A percentile compares a stretch with the other conserved stretches of the same genome.
phyloP scores from a whole-genome alignment of 768 basidiomycete species.

The Suillus occidentalis region DNA sequence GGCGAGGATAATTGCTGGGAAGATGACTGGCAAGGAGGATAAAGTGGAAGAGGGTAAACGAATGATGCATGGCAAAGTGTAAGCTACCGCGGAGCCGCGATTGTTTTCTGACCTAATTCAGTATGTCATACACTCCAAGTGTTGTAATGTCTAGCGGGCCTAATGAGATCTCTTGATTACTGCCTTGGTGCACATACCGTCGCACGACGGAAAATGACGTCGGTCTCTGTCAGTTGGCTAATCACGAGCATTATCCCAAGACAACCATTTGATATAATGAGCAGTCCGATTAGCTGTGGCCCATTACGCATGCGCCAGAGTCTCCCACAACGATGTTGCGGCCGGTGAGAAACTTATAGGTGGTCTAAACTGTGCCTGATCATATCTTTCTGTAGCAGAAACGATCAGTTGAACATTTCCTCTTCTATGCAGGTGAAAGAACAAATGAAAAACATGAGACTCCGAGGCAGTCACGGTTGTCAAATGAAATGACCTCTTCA shows the following conservation, averaged over 20 bases:
- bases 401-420: background rate
- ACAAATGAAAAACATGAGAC: background rate
- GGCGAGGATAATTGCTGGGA: slow-evolving; percentile 33
- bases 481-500: background rate
- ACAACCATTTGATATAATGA: background rate
- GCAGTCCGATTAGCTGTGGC: background rate
- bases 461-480: background rate
- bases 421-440: too few relatives aligned
- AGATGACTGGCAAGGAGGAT: slow-evolving; percentile 27
- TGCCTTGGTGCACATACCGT: background rate
- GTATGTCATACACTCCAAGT: background rate
- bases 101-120: background rate
- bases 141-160: background rate
- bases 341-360: background rate
- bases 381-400: background rate
- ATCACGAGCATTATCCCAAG: background rate
- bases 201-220: background rate
- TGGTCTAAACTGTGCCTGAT: background rate
- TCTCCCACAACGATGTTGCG: background rate
- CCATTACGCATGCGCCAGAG: background rate
- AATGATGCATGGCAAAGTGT: slow-evolving; percentile 26
- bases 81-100: slow-evolving; percentile 4
- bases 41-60: slow-evolving; percentile 30
- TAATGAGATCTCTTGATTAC: background rate
- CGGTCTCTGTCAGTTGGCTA: background rate